Conservation (phyloP, 2,329 filamentous ascomycete genomes). For the Colletotrichum graminicola region DNA sequence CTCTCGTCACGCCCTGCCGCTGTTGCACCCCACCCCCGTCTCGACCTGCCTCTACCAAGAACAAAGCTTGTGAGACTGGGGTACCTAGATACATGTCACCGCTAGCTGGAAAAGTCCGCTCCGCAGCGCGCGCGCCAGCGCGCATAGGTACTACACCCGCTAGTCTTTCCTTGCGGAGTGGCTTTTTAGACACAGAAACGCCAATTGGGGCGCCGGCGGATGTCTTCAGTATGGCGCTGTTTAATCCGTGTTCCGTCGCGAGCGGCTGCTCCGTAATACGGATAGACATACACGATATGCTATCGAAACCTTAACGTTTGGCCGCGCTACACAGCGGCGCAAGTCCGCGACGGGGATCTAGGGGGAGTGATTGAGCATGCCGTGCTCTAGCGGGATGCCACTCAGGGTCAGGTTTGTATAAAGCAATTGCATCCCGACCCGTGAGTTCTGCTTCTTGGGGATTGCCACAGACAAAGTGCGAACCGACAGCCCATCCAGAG, state of each 20-base stretch:
- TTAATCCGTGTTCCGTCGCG: neutral
- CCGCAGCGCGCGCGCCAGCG: conserved; percentile 7
- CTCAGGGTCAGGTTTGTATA: neutral
- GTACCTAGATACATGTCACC: neutral
- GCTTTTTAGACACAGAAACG: neutral
- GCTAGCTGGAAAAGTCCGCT: neutral
- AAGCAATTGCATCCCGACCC: neutral
- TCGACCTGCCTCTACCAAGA: conserved; percentile 23
- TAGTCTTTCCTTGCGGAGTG: neutral
- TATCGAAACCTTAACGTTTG: neutral
- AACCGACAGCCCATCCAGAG: neutral
- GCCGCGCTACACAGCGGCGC: conserved; percentile 3
- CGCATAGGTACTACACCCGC: no score
- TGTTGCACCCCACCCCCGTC: neutral
- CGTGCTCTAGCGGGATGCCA: neutral
- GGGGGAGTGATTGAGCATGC: neutral
- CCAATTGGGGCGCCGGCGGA: conserved; percentile 1
- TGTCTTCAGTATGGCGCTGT: neutral
- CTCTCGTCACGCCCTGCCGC: conserved; percentile 39
- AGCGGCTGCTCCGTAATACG: conserved; percentile 2
- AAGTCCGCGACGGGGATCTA: neutral
- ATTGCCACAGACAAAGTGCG: neutral
- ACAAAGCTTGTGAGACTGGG: neutral
- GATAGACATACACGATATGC: neutral
- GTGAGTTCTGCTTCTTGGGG: neutral